phyloP scores from a whole-genome alignment of 495 filamentous ascomycete genomes.

The Lophiotrema nucula region DNA sequence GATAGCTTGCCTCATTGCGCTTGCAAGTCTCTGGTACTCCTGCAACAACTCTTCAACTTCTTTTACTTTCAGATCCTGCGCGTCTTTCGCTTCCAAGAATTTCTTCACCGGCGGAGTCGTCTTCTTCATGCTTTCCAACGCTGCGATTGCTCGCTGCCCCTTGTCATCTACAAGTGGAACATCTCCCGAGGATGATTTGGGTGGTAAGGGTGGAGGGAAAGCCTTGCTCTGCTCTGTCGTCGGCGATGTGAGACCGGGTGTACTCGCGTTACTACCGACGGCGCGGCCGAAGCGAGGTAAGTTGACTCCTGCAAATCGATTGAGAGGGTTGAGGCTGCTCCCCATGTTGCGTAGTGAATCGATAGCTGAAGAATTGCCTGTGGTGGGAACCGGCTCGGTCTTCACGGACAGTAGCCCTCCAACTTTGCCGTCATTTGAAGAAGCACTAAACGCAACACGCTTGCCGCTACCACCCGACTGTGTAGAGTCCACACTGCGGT shows the following conservation, averaged over 20 bases:
- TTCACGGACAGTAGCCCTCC: conserved; percentile 36
- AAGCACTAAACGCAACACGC: conserved; percentile 44
- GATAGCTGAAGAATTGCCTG: conserved; percentile 58
- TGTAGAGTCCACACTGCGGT: conserved; percentile 75
- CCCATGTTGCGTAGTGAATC: conserved; percentile 83
- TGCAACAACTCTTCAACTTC: conserved; percentile 79
- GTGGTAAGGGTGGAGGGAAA: not conserved
- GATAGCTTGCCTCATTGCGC: conserved; percentile 56
- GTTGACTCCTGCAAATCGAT: conserved; percentile 65
- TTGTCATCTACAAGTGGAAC: conserved; percentile 29
- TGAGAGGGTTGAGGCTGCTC: conserved; percentile 80
- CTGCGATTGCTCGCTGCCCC: conserved; percentile 32
- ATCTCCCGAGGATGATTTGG: conserved; percentile 19
- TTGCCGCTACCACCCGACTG: conserved; percentile 62
- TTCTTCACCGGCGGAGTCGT: conserved; percentile 70
- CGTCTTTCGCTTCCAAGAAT: conserved; percentile 78
- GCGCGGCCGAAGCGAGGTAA: conserved; percentile 71
- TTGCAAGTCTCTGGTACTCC: conserved; percentile 83
- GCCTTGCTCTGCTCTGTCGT: conserved; percentile 19
- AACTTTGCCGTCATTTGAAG: conserved; percentile 24
- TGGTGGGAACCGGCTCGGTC: conserved; percentile 5
- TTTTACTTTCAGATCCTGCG: conserved; percentile 72
- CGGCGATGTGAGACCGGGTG: conserved; percentile 29
- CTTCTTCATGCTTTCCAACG: conserved; percentile 51
- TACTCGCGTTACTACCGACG: conserved; percentile 39